A percentile compares a stretch with the other conserved stretches of the same genome.
phyloP scores from a whole-genome alignment of 2,329 filamentous ascomycete species.

The Colletotrichum viniferum region DNA sequence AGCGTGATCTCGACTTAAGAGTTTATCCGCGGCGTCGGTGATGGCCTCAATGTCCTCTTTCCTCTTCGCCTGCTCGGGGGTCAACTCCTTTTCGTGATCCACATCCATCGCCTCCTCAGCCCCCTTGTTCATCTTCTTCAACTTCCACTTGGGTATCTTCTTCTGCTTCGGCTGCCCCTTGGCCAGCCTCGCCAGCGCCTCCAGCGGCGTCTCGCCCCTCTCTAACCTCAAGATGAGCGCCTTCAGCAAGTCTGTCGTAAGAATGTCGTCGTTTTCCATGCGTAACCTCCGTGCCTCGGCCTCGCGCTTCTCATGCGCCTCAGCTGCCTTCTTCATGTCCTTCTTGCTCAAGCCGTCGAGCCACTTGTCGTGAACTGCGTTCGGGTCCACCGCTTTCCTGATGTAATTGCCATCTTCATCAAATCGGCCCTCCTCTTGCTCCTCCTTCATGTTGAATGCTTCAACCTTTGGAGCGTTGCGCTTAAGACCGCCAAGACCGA shows the following conservation, averaged over 20 bases:
- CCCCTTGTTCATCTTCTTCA: conserved; percentile 68
- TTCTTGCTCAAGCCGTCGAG: conserved; percentile 91
- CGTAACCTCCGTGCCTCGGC: conserved; percentile 74
- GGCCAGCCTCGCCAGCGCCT: conserved; percentile 83
- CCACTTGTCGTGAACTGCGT: conserved; percentile 92
- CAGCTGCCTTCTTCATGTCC: conserved; percentile 86
- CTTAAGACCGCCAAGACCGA: conserved; percentile 90
- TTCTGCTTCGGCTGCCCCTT: conserved; percentile 64
- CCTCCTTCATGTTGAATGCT: conserved; percentile 90
- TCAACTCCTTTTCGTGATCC: conserved; percentile 61
- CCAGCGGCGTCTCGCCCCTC: conserved; percentile 82
- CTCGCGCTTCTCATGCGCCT: conserved; percentile 85
- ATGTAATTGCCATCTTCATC: conserved; percentile 92
- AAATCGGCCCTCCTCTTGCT: conserved; percentile 92
- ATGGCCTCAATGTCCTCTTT: conserved; percentile 79
- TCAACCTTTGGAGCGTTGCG: conserved; percentile 92
- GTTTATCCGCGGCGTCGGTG: conserved; percentile 86
- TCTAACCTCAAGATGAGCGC: conserved; percentile 77
- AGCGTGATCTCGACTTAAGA: conserved; percentile 80
- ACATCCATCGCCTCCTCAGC: conserved; percentile 71
- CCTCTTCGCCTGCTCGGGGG: conserved; percentile 71
- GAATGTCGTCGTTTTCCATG: conserved; percentile 74
- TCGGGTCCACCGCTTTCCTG: conserved; percentile 85
- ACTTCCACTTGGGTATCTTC: conserved; percentile 69
- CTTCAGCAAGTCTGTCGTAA: conserved; percentile 75